These are phyloP conservation scores for Microstroma glucosiphilum DNA, from an alignment of 1,284 basidiomycete species.

Conservation along the genomic window DNA sequence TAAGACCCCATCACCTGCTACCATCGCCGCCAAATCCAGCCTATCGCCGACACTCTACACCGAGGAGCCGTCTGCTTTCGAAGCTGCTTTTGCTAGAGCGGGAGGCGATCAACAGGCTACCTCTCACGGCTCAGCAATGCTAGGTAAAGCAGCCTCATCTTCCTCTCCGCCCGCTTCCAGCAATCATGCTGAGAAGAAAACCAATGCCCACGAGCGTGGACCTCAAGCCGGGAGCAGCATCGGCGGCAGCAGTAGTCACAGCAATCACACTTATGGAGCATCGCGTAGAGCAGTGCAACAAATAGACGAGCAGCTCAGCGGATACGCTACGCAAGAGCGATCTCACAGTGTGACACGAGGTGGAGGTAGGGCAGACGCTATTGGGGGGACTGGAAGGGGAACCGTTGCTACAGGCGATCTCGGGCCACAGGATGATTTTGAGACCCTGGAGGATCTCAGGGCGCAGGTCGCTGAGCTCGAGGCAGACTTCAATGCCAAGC, in stretches of 20 bases:
- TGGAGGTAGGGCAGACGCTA: constrained; percentile 33
- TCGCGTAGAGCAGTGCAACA: constrained; percentile 9
- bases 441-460: constrained; percentile 35
- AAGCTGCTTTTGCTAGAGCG: too few relatives aligned
- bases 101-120: too few relatives aligned
- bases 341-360: background rate
- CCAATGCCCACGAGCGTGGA: too few relatives aligned
- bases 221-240: constrained; percentile 10
- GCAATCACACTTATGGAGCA: constrained; percentile 29
- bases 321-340: background rate
- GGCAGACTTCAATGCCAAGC: constrained; percentile 39
- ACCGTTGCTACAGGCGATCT: constrained; percentile 42
- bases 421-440: constrained; percentile 31
- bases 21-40: too few relatives aligned
- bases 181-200: too few relatives aligned
- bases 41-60: too few relatives aligned
- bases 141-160: too few relatives aligned
- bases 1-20: too few relatives aligned
- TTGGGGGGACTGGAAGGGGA: constrained; percentile 36
- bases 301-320: constrained; percentile 1
- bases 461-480: constrained; percentile 34
- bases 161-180: too few relatives aligned
- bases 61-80: too few relatives aligned
- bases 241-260: constrained; percentile 19
- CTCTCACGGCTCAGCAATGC: too few relatives aligned